Base-by-base conservation (phyloP, 177 flowering plant species). In the Tripterygium wilfordii region DNA sequence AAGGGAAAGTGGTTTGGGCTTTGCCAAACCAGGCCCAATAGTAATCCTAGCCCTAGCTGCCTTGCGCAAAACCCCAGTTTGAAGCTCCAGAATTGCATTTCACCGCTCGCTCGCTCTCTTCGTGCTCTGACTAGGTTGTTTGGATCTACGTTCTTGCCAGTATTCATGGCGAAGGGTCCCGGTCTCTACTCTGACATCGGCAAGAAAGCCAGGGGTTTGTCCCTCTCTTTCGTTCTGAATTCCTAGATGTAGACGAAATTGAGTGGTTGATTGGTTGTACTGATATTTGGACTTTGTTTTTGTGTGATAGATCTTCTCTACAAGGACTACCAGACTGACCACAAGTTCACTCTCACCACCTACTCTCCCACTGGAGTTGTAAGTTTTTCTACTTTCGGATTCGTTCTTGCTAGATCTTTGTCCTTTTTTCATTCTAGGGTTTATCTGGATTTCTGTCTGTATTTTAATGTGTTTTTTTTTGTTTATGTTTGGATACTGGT, bases 161-260 rank as follows among this genome's bases (percentile, higher is more conserved):
- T n/a, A 23, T 5, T 15, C 45, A 42, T 42, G 45, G 45, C 1
- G 38, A 86, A 83, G 55, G 91, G 96, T 60, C 96, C 96, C 9
- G 96, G 91, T 25, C 80, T 86, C 24, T 86, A 86, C 80, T n/a
- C 77, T 17, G 87, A 79, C 21, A 76, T 86, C 54, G 96, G 96
- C 61, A 86, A 83, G 57, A 77, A 59, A 45, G 78, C 91, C 47
- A 67, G 83, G 79, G 91, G 91, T 82, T 8, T 6, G 5, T 27
- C 44, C 33, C 33, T 37, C n/a, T n/a, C n/a, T 32, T 32, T 30
- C 17, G 24, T 37, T 51, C 28, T 2, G 1, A 20, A 25, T 26
- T 38, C 7, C 13, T 40, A n/a, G 16, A 31, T 21, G 10, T 33
- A 24, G 42, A 15, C 14, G 18, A 57, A 18, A n/a, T 24, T 12